Base-by-base conservation (phyloP, 352 stramenopile genomes). In the Lagenidium giganteum region DNA sequence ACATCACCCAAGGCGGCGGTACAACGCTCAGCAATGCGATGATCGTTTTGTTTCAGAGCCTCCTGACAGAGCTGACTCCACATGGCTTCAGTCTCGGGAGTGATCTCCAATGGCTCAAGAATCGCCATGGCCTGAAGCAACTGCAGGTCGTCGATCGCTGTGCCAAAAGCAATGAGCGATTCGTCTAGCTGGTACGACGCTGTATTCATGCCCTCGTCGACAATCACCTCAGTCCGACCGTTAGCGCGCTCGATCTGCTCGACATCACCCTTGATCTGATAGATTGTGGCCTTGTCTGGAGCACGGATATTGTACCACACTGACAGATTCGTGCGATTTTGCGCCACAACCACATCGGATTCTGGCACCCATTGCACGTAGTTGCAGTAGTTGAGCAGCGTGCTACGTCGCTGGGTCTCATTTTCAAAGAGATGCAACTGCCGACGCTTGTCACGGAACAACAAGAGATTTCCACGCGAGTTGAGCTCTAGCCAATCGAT, bases 311-410 rank as follows among this genome's bases (percentile, higher is more conserved):
- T 98, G 76, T 98, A 98, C 93, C 93, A 98, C 18, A 98, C 87
- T 23, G 85, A 97, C 7, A 98, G 47, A 35, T 88, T 96, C 8
- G 59, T 67, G 17, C 91, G 81, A 54, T 95, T 97, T 53, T 98
- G 93, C 6, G 93, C 91, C 7, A 98, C 93, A 3, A 98, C 87
- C 7, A 98, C 93, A 50, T 98, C 91, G 42, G 78, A 96, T 24
- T 95, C 81, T n/a, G 93, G 93, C 8, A 98, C 93, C 93, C 93
- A 98, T 61, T 98, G 91, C 30, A 98, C 93, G 57, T 98, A 98
- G 51, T 89, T 97, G 68, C 89, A 97, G 64, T 96, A 96, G 48
- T 92, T 96, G 16, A 98, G 72, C 28, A 98, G 57, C 12, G 87
- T 96, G 20, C 65, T 90, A 17, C 84, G 76, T 29, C 69, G 77